These are phyloP conservation scores for Vinca minor DNA, from an alignment of 257 asterid species.

Conservation along the genomic window DNA sequence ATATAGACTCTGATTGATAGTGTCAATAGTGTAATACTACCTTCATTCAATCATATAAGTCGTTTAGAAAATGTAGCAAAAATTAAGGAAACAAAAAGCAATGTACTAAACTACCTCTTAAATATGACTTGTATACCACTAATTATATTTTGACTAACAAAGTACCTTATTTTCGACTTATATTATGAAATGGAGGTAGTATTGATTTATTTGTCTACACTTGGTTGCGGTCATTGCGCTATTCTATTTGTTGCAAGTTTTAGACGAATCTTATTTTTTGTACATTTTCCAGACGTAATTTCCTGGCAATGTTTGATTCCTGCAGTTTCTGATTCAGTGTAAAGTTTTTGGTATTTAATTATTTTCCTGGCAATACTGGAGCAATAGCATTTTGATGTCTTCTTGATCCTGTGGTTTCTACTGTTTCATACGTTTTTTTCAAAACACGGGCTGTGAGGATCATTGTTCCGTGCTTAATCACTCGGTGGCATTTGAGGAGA, in stretches of 20 bases:
- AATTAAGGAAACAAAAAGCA: too few relatives aligned
- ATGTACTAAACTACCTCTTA: too few relatives aligned
- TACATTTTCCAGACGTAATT: neutral
- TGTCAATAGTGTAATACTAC: neutral
- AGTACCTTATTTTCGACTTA: too few relatives aligned
- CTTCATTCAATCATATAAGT: too few relatives aligned
- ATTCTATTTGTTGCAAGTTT: neutral
- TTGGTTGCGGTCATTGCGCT: neutral
- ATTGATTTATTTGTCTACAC: too few relatives aligned
- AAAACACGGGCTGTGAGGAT: neutral
- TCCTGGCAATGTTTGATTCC: neutral
- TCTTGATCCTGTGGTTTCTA: too few relatives aligned
- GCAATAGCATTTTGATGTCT: neutral
- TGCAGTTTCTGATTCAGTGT: neutral
- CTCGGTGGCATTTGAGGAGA: neutral
- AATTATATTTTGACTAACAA: too few relatives aligned
- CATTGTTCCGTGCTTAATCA: neutral
- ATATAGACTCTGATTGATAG: neutral
- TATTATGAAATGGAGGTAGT: too few relatives aligned
- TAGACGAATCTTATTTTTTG: too few relatives aligned
- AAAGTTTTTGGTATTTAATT: neutral
- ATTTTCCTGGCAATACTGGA: neutral
- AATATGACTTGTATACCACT: too few relatives aligned
- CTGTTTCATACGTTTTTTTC: neutral
- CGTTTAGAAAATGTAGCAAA: too few relatives aligned